These are phyloP conservation scores for Hygrophila difformis DNA, from an alignment of 257 asterid species.

Conservation along the genomic window DNA sequence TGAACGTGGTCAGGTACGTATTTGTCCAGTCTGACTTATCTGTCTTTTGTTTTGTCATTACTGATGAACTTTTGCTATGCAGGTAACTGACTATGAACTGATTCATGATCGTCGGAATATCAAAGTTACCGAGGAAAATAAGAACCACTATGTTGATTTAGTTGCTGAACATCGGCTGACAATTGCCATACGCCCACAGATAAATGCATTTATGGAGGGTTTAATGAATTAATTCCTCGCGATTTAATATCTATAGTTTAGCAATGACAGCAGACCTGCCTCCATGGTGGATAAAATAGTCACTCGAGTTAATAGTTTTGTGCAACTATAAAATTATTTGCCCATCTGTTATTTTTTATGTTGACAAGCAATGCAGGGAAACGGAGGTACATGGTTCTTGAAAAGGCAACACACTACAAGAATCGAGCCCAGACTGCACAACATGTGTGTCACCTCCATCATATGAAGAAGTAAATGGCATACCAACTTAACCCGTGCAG, in stretches of 20 bases:
- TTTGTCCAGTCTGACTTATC: neutral
- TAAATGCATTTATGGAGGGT: slow-evolving; percentile 87
- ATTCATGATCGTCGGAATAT: slow-evolving; percentile 96
- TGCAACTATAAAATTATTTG: no score
- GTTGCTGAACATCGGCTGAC: slow-evolving; percentile 97
- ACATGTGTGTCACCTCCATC: no score
- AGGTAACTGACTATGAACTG: slow-evolving; percentile 98
- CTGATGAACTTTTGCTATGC: slow-evolving; percentile 3
- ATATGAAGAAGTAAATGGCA: no score
- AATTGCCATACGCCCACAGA: slow-evolving; percentile 95
- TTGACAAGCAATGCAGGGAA: no score
- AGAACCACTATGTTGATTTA: slow-evolving; percentile 93
- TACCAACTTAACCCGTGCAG: no score
- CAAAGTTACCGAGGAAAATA: slow-evolving; percentile 92
- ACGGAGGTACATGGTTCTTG: no score
- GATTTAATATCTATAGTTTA: slow-evolving; percentile 85
- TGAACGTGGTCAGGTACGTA: slow-evolving; percentile 81
- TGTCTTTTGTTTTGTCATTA: slow-evolving; percentile 1
- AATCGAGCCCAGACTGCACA: no score
- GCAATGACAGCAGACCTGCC: no score
- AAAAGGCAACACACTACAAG: no score
- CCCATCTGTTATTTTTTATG: no score
- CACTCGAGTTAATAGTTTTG: no score
- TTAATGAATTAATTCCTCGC: slow-evolving; percentile 81
- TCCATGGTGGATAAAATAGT: no score